phyloP scores from a whole-genome alignment of 805 yeast species.

The Helenozyma baotianmanensis region DNA sequence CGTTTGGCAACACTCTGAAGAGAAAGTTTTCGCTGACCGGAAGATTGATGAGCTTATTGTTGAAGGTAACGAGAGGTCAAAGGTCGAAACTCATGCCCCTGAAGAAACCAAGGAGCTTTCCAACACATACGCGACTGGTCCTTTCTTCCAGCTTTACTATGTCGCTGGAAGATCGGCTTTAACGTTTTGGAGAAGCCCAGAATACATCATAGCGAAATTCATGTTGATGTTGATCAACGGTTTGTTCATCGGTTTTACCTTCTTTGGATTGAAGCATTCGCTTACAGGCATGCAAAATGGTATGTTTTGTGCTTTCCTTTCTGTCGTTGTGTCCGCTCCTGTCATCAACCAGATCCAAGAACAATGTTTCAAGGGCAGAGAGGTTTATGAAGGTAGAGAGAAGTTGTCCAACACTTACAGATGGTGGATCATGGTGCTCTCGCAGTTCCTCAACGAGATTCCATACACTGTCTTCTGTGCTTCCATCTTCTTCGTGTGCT shows the following conservation, averaged over 20 bases:
- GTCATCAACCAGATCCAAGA: slow-evolving; percentile 60
- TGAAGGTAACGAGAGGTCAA: slow-evolving; percentile 1
- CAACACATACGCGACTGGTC: slow-evolving; percentile 8
- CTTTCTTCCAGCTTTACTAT: slow-evolving; percentile 5
- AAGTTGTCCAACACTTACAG: slow-evolving; percentile 67
- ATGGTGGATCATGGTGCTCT: slow-evolving; percentile 56
- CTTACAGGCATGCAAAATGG: slow-evolving; percentile 28
- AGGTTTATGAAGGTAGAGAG: slow-evolving; percentile 66
- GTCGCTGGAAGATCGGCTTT: slow-evolving; percentile 9
- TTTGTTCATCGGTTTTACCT: slow-evolving; percentile 39
- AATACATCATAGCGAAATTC: slow-evolving; percentile 13
- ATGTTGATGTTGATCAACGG: slow-evolving; percentile 34
- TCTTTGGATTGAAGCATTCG: slow-evolving; percentile 16
- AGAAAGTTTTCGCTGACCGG: slow-evolving; percentile 5
- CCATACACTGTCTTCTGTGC: slow-evolving; percentile 45
- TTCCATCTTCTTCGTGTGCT: slow-evolving; percentile 32
- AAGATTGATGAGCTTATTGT: slow-evolving; percentile 8
- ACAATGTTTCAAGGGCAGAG: slow-evolving; percentile 53
- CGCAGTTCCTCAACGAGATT: slow-evolving; percentile 53
- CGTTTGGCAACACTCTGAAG: slow-evolving; percentile 10
- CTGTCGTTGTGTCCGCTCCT: slow-evolving; percentile 55
- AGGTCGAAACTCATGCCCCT: background rate
- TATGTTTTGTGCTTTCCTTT: slow-evolving; percentile 49
- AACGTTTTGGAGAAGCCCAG: slow-evolving; percentile 15
- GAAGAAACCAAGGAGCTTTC: slow-evolving; percentile 7